Evolutionary conservation across 2,329 filamentous ascomycete species (phyloP).

Genomic region (Venturia pyrina): DNA sequence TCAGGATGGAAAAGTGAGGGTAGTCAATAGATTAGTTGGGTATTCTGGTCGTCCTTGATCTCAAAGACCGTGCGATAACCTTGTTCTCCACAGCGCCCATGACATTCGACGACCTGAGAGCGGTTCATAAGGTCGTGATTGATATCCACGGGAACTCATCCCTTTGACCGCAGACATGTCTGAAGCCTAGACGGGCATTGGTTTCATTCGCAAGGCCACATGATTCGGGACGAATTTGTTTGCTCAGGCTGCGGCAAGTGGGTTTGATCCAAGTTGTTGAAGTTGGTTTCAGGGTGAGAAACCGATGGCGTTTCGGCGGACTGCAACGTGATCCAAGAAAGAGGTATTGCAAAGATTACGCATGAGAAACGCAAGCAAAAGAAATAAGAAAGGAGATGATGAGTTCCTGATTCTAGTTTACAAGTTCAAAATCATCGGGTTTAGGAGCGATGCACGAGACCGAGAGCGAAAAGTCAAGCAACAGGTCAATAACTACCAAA

Average conservation of each 20-base stretch:
- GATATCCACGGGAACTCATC: not conserved
- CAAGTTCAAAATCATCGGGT: too few species aligned
- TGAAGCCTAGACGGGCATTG: not conserved
- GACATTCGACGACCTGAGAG: not conserved
- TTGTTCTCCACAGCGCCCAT: not conserved
- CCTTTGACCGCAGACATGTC: not conserved
- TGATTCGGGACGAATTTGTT: not conserved
- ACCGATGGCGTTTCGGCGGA: constrained; percentile 3
- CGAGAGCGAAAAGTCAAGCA: too few species aligned
- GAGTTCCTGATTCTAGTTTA: not conserved
- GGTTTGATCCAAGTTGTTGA: not conserved
- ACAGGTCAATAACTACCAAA: too few species aligned
- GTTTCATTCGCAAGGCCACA: not conserved
- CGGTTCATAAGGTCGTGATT: not conserved
- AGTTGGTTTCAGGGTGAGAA: not conserved
- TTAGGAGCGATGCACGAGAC: too few species aligned
- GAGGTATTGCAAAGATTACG: not conserved
- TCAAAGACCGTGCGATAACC: not conserved
- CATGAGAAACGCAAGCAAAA: not conserved
- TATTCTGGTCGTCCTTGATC: not conserved
- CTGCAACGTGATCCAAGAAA: not conserved
- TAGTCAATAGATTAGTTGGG: not conserved
- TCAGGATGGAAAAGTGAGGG: not conserved
- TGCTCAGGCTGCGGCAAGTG: not conserved
- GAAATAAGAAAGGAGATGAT: not conserved